Conservation (phyloP, 305 asterid genomes). For the Fraxinus dipetala region DNA sequence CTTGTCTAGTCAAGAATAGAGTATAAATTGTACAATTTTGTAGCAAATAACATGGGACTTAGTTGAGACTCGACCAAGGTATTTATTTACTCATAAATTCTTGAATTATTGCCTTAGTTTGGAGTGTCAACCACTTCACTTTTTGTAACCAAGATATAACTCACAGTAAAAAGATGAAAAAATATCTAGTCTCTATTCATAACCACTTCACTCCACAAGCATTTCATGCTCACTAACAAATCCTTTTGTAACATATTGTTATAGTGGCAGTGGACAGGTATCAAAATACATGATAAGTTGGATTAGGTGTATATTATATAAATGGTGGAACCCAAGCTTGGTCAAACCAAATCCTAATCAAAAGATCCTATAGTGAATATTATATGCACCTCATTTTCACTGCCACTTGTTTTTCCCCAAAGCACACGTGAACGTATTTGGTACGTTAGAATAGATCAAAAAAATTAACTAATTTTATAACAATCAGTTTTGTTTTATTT, state of each 20-base stretch:
- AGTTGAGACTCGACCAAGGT: not conserved
- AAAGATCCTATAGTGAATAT: not conserved
- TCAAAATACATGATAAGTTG: conserved; percentile 24
- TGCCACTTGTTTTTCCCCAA: not conserved
- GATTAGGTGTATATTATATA: conserved; percentile 49
- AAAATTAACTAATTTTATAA: not conserved
- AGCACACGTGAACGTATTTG: not conserved
- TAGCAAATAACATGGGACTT: not conserved
- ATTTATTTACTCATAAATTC: not conserved
- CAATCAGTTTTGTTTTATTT: not conserved
- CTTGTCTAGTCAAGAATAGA: not conserved
- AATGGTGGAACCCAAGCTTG: conserved; percentile 26
- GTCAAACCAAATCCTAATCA: conserved; percentile 53
- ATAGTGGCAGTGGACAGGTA: not conserved
- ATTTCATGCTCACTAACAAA: conserved; percentile 20
- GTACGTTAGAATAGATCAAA: not conserved
- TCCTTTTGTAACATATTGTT: not conserved
- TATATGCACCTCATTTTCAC: not conserved
- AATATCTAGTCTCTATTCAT: not conserved
- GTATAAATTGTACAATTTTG: not conserved
- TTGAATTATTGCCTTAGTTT: not conserved
- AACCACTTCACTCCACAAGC: conserved; percentile 29
- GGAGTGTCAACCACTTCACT: conserved; percentile 30
- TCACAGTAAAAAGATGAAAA: conserved; percentile 18
- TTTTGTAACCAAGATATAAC: conserved; percentile 20